Evolutionary conservation across 352 stramenopile species (phyloP).

Genomic region (Pythium rhizo-oryzae): DNA sequence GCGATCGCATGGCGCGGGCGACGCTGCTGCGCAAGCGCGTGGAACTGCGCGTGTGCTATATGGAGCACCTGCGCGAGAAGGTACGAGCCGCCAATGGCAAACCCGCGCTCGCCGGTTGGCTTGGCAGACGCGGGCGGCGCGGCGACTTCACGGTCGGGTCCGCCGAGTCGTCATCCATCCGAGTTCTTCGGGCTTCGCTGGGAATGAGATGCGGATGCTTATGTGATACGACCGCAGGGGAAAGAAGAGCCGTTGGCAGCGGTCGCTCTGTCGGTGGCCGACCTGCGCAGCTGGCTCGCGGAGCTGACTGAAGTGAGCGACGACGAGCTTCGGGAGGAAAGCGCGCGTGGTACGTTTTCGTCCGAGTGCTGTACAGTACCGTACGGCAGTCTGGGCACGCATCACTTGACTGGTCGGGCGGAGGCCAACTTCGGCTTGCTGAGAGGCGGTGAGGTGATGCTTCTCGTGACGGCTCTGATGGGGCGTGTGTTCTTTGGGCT

Average conservation of each 20-base stretch:
- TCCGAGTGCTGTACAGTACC: no score
- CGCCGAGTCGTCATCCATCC: constrained; percentile 5
- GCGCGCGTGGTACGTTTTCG: neutral
- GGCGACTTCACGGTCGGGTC: constrained; percentile 2
- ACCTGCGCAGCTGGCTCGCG: constrained; percentile 19
- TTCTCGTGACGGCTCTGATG: neutral
- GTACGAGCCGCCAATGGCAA: constrained; percentile 6
- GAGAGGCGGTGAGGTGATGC: neutral
- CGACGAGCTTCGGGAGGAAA: constrained; percentile 2
- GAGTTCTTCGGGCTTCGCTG: constrained; percentile 17
- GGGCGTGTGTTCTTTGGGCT: constrained; percentile 8
- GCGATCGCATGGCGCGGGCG: neutral
- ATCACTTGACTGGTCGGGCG: neutral
- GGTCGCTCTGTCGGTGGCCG: constrained; percentile 21
- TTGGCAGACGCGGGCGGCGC: no score
- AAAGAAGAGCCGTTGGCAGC: constrained; percentile 20
- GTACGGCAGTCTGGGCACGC: no score
- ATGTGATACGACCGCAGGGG: constrained; percentile 12
- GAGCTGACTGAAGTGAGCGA: constrained; percentile 4
- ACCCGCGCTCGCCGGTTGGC: no score
- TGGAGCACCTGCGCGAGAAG: constrained; percentile 22
- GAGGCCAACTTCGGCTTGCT: constrained; percentile 12
- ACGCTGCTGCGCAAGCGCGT: constrained; percentile 18
- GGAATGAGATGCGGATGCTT: neutral
- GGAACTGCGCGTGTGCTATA: constrained; percentile 27